These are phyloP conservation scores for Aspergillus japonicus DNA, from an alignment of 2,329 filamentous ascomycete genomes.

Conservation along the genomic window DNA sequence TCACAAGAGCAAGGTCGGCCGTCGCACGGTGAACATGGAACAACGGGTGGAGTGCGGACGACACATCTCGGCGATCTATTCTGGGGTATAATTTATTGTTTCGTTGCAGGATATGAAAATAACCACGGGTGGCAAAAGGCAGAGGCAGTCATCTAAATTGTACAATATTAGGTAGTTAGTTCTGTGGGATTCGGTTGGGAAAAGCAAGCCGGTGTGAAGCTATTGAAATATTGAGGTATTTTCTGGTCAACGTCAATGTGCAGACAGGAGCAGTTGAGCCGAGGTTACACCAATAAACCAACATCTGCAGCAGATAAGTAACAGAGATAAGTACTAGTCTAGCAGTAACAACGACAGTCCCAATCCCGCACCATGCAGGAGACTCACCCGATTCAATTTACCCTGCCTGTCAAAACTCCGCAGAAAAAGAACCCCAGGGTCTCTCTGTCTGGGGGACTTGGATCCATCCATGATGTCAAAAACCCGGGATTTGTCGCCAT, in stretches of 20 bases:
- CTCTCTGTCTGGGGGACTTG: neutral
- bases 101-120: conserved; percentile 18
- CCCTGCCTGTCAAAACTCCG: neutral
- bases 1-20: conserved; percentile 66
- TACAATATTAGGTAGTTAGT: neutral
- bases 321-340: neutral
- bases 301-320: neutral
- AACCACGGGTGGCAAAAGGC: neutral
- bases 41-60: conserved; percentile 86
- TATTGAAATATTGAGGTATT: neutral
- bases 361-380: neutral
- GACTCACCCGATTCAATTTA: neutral
- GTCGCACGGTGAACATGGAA: conserved; percentile 72
- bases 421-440: neutral
- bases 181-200: neutral
- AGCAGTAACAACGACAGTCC: neutral
- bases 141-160: conserved; percentile 1
- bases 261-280: neutral
- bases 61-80: conserved; percentile 80
- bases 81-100: conserved; percentile 49
- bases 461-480: conserved; percentile 2
- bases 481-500: conserved; percentile 4
- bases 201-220: neutral
- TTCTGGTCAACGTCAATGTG: too few species aligned
- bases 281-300: neutral